These are phyloP conservation scores for Umbelopsis isabellina DNA, from an alignment of 192 early-diverging fungal genomes.

Conservation along the genomic window DNA sequence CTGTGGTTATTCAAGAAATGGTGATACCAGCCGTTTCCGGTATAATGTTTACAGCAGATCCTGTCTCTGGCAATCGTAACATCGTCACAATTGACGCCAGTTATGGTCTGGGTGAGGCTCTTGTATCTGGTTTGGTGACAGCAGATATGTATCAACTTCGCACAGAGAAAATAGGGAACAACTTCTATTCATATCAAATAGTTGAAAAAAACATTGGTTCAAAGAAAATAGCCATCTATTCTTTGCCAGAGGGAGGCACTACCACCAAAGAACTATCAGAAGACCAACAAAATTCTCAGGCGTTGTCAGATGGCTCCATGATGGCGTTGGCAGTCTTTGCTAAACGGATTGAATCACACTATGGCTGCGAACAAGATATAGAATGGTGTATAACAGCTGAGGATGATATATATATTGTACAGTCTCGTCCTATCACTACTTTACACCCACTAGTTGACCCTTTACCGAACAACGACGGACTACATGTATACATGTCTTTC, in stretches of 20 bases:
- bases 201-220: neutral
- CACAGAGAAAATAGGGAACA: neutral
- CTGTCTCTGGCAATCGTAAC: slow-evolving; percentile 42
- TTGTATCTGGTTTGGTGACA: slow-evolving; percentile 53
- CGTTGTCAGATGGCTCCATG: neutral
- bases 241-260: slow-evolving; percentile 17
- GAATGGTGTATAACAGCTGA: slow-evolving; percentile 10
- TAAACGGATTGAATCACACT: neutral
- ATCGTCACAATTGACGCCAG: slow-evolving; percentile 42
- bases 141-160: slow-evolving; percentile 50
- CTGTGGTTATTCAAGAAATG: slow-evolving; percentile 54
- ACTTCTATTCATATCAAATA: neutral
- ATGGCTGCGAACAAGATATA: slow-evolving; percentile 18
- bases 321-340: neutral
- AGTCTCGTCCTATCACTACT: slow-evolving; percentile 20
- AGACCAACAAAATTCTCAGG: slow-evolving; percentile 6
- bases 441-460: neutral
- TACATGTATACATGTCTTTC: slow-evolving; percentile 11
- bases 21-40: slow-evolving; percentile 28
- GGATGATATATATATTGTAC: neutral
- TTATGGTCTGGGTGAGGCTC: slow-evolving; percentile 54
- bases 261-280: neutral
- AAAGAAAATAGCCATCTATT: neutral
- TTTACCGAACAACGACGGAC: neutral
- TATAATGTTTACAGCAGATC: slow-evolving; percentile 44